These are phyloP conservation scores for Nemania serpens DNA, from an alignment of 2,329 filamentous ascomycete genomes.

Conservation along the genomic window DNA sequence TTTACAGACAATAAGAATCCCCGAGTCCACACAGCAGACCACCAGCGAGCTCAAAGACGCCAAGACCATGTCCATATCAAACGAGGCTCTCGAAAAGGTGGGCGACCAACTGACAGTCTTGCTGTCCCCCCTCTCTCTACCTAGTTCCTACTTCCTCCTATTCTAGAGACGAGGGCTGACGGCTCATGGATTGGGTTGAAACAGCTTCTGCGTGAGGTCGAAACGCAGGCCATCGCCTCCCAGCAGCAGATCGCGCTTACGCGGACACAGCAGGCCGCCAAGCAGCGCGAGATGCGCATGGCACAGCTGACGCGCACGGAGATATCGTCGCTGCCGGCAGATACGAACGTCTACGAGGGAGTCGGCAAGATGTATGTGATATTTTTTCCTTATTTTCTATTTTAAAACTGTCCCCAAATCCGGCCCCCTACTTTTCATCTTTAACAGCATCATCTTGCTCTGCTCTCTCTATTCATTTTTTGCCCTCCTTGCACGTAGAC, in stretches of 20 bases:
- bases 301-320: conserved; percentile 86
- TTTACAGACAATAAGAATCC: not conserved
- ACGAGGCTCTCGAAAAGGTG: conserved; percentile 93
- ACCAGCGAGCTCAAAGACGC: not conserved
- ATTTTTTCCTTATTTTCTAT: not conserved
- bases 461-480: not conserved
- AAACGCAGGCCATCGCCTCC: conserved; percentile 82
- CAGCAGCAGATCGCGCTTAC: conserved; percentile 92
- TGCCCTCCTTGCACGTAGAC: conserved; percentile 6
- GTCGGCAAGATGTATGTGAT: conserved; percentile 89
- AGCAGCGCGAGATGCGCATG: conserved; percentile 87
- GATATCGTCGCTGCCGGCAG: conserved; percentile 72
- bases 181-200: not conserved
- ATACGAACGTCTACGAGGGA: conserved; percentile 88
- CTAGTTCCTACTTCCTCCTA: not conserved
- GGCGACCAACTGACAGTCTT: conserved; percentile 5
- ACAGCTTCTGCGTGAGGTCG: conserved; percentile 90
- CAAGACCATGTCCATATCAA: conserved; percentile 81
- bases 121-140: not conserved
- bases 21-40: not conserved
- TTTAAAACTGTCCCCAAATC: too few species aligned
- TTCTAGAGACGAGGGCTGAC: conserved; percentile 13
- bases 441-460: too few species aligned
- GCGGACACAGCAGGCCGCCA: conserved; percentile 79
- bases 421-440: too few species aligned